Evolutionary conservation across 73 alveolate genomes (phyloP).

Genomic region (Paramecium primaurelia): DNA sequence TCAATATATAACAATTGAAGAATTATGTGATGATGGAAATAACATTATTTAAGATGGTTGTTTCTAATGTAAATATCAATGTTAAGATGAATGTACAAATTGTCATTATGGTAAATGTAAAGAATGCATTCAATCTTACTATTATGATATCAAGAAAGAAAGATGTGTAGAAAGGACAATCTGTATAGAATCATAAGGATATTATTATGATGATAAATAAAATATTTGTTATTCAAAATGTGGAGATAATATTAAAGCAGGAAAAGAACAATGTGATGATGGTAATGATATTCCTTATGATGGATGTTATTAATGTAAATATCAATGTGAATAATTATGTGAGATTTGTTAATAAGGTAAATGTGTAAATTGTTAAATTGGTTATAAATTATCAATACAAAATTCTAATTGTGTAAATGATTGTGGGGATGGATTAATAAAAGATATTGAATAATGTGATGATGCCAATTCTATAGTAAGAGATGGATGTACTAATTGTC

Average conservation of each 20-base stretch:
- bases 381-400: conserved; percentile 43
- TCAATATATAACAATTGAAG: not conserved
- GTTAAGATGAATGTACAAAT: conserved; percentile 63
- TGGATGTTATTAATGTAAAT: conserved; percentile 6
- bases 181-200: conserved; percentile 68
- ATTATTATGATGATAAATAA: conserved; percentile 19
- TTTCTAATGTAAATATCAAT: conserved; percentile 41
- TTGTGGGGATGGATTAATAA: not conserved
- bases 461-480: not conserved
- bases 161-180: conserved; percentile 45
- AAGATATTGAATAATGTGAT: not conserved
- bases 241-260: conserved; percentile 60
- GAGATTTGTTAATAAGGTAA: conserved; percentile 44
- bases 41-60: not conserved
- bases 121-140: conserved; percentile 15
- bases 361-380: conserved; percentile 57
- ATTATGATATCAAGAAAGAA: conserved; percentile 43
- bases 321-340: not conserved
- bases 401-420: not conserved
- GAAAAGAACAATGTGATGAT: conserved; percentile 45
- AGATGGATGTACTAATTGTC: not conserved
- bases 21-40: not conserved
- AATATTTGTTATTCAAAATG: conserved; percentile 3
- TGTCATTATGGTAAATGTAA: conserved; percentile 22
- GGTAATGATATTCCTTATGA: not conserved